A percentile compares a stretch with the other conserved stretches of the same genome.
Conservation (phyloP, 495 filamentous ascomycete genomes). For the Patellaria atrata region DNA sequence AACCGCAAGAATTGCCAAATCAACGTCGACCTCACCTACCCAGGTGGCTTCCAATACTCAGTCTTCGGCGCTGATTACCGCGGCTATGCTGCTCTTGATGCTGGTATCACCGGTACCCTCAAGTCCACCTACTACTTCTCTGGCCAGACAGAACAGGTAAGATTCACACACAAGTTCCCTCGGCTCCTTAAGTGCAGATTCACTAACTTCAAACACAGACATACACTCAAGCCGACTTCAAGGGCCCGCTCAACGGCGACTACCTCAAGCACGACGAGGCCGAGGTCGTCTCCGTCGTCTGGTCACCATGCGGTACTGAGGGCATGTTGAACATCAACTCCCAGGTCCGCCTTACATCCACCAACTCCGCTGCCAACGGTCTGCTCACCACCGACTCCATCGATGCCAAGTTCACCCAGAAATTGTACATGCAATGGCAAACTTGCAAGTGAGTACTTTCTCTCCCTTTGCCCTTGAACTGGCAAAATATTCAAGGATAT, state of each 20-base stretch:
- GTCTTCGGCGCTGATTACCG: constrained; percentile 38
- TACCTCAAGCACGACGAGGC: constrained; percentile 23
- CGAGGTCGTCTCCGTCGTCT: constrained; percentile 20
- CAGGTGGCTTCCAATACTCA: constrained; percentile 37
- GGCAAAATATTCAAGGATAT: not conserved
- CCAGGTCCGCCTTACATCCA: constrained; percentile 19
- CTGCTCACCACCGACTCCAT: constrained; percentile 29
- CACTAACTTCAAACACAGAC: constrained; percentile 9
- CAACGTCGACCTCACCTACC: constrained; percentile 36
- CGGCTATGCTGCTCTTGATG: constrained; percentile 32
- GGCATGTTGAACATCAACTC: constrained; percentile 28
- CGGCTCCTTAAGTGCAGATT: not conserved
- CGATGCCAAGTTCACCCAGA: constrained; percentile 28
- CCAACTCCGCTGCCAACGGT: constrained; percentile 15
- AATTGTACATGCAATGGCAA: constrained; percentile 21
- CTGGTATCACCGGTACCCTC: constrained; percentile 32
- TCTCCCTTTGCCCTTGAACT: not conserved
- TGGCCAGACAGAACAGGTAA: constrained; percentile 25
- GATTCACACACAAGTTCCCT: not conserved
- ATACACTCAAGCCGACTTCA: constrained; percentile 18
- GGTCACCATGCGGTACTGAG: constrained; percentile 25
- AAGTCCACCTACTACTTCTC: constrained; percentile 40
- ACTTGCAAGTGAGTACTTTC: constrained; percentile 9
- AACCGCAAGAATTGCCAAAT: constrained; percentile 39
- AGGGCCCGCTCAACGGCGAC: constrained; percentile 18